Base-by-base conservation (phyloP, 768 basidiomycete genomes). In the Phlebiopsis gigantea region DNA sequence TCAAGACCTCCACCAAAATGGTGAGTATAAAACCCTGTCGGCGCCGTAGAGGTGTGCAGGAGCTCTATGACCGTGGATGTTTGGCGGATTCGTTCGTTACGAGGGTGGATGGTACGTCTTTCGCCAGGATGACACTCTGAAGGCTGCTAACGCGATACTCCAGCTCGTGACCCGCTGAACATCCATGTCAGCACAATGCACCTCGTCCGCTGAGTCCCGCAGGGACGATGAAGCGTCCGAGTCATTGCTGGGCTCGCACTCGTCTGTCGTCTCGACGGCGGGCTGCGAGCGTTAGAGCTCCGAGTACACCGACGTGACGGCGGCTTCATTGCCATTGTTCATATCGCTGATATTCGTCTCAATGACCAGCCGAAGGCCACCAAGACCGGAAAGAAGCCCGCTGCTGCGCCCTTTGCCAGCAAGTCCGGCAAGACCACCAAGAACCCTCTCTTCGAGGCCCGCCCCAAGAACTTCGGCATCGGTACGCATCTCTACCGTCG, bases 371-470 rank as follows among this genome's bases (percentile, higher is more conserved):
- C 80, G 59, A 76, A 87, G 73, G 87, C 87, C 73, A 62, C 74
- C 59, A 90, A 88, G 68, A 83, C 86, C 61, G 81, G 82, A 62
- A 92, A 90, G 79, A 93, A 89, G 77, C 89, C 88, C 63, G 91
- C 91, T 62, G 80, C 87, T 57, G 88, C 91, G 14, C 90, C 91
- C 46, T 86, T 85, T 66, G 87, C 88, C 69, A 85, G 86, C 66
- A 80, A 80, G 79, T 91, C 91, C 76, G 54, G 55, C 8, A 92
- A 93, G 76, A 66, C 73, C 34, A 85, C 85, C 73, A 96, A 95
- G 79, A 98, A 98, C 81, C 96, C 96, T 66, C 84, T 98, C 65
- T 97, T 98, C 72, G 94, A 98, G 79, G 71, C 93, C 55, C 78
- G 71, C 59, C 83, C 93, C 66, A 90, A 88, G 74, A 95, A 94